Base-by-base conservation (phyloP, 1,139 yeast genomes). In the Yamadazyma siamensis region DNA sequence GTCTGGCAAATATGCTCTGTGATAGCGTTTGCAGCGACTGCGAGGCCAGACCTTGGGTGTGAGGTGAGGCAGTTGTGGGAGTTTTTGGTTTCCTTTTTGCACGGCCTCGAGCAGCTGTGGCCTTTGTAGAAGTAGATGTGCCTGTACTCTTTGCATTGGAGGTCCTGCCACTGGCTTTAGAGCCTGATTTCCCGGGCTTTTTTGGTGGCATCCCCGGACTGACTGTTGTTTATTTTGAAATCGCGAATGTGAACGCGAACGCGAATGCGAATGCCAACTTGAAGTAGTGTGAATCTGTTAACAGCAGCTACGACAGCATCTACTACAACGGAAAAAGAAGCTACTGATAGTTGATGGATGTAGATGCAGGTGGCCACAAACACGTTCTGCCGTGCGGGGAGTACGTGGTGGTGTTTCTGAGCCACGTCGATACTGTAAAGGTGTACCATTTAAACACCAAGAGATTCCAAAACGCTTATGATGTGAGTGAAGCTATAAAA, bases 1-100 rank as follows among this genome's bases (percentile, higher is more conserved):
- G 22, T 46, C 30, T 60, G 41, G 22, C 51, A 43, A 32, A 56
- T 36, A 35, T 30, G 8, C 29, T 28, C 19, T 35, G 33, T 6
- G 35, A 27, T n/a, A 35, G 28, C 15, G 27, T 13, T 15, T 20
- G 30, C 17, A 23, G 22, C 10, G 37, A 23, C 13, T 17, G 31
- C 4, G 22, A 27, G 6, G 13, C 13, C 9, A 25, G 27, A 10
- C 34, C 12, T 24, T 22, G 31, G 13, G 31, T 11, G 12, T 13
- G 15, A 13, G 34, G 31, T 11, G 15, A 18, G 8, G 23, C 30
- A 12, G 21, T 22, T 18, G 25, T 16, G 3, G 33, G 33, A 15
- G 26, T 23, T n/a, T n/a, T n/a, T n/a, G n/a, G 23, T 6, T 17
- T 7, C 20, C 20, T 17, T 17, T 10, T 17, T 17, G 23, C 13